Base-by-base conservation (phyloP, 2,329 filamentous ascomycete species). In the Huntiella abstrusa region DNA sequence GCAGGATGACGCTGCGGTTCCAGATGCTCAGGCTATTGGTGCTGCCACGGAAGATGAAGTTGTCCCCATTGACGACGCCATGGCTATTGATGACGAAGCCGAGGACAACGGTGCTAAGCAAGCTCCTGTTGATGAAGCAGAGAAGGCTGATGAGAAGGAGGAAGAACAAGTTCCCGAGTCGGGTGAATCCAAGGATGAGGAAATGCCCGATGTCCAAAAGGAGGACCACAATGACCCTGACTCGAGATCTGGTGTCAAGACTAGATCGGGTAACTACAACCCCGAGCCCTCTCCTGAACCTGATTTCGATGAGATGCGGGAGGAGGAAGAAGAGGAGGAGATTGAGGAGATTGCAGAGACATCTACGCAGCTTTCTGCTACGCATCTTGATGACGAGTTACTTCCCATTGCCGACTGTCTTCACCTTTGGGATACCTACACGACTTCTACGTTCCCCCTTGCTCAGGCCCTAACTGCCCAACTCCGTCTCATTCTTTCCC, bases 381-480 rank as follows among this genome's bases (percentile, higher is more conserved):
- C 81, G 2, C 83, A 86, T 58, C 69, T 92, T 41, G 69, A 66
- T 34, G 63, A 65, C 40, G 57, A 64, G 32, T 56, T 76, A 48
- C 58, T 69, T 55, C 61, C 70, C 55, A 68, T 70, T 54, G 59
- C 59, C 39, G 66, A 71, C 50, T 67, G 87, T 19, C 75, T 85
- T 50, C 69, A 75, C 45, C 75, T 88, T 55, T 98, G 92, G 91
- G 73, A 77, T 7, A 71, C 78, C 49, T 91, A 93, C 63, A 87
- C 96, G 62, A 71, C 72, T 51, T 74, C 78, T 47, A 96, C 91
- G 0, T 85, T 91, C 53, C 72, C 81, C 41, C 79, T 95, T 48
- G 92, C 91, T 0, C 74, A 94, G 48, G 80, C 85, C 1, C 70
- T 99, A 11, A 94, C 88, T 1, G 91, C 94, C 53, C 91, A 96